These are phyloP conservation scores for Hawksworthiomyces lignivorus DNA, from an alignment of 2,329 filamentous ascomycete species.

Conservation along the genomic window DNA sequence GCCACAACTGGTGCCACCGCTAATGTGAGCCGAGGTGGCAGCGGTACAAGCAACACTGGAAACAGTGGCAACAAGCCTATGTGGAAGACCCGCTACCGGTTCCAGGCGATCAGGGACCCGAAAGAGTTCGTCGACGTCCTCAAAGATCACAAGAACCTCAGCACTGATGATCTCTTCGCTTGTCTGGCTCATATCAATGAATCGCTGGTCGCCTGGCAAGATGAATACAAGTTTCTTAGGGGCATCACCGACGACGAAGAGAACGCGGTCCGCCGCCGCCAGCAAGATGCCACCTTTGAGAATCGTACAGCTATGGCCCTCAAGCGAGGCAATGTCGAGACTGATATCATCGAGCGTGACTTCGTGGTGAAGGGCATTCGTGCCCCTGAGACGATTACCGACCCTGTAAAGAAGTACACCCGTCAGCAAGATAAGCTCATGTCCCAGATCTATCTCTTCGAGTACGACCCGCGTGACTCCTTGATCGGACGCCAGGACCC, in stretches of 20 bases:
- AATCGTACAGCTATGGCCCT: slow-evolving; percentile 33
- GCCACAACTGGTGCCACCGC: slow-evolving; percentile 10
- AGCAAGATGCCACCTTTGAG: slow-evolving; percentile 27
- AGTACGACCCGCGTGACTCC: slow-evolving; percentile 50
- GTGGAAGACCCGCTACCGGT: slow-evolving; percentile 33
- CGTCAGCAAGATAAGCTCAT: slow-evolving; percentile 48
- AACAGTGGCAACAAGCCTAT: slow-evolving; percentile 11
- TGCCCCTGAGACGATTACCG: slow-evolving; percentile 34
- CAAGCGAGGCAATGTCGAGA: slow-evolving; percentile 34
- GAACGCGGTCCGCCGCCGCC: slow-evolving; percentile 45
- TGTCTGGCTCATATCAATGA: slow-evolving; percentile 37
- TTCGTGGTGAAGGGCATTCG: slow-evolving; percentile 48
- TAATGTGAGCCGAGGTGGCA: slow-evolving; percentile 9
- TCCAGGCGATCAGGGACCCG: slow-evolving; percentile 43
- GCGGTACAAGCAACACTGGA: too few species aligned
- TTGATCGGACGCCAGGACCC: slow-evolving; percentile 54
- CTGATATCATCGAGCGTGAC: slow-evolving; percentile 39
- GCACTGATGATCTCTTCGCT: slow-evolving; percentile 36
- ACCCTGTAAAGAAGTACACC: slow-evolving; percentile 38
- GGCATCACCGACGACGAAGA: slow-evolving; percentile 50
- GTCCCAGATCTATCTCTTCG: slow-evolving; percentile 53
- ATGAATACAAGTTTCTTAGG: slow-evolving; percentile 44
- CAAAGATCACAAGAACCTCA: slow-evolving; percentile 42
- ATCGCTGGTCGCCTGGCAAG: slow-evolving; percentile 43
- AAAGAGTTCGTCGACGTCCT: slow-evolving; percentile 41